Evolutionary conservation across 768 basidiomycete genomes (phyloP).

Genomic region (Dioszegia aurantiaca): DNA sequence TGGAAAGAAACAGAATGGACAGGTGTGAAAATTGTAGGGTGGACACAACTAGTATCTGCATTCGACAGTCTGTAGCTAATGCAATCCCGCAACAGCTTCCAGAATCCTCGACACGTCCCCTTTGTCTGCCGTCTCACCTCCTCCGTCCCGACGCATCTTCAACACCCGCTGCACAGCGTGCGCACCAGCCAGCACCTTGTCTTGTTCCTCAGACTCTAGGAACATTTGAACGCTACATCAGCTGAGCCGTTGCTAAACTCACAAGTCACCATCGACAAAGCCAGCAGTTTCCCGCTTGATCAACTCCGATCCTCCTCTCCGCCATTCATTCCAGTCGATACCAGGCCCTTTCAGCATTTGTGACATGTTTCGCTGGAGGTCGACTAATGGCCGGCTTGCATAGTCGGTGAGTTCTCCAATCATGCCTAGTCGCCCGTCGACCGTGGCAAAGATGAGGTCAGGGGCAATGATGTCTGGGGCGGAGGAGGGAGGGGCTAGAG

Average conservation of each 20-base stretch:
- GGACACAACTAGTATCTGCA: not conserved
- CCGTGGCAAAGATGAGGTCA: conserved; percentile 44
- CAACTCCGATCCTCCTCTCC: conserved; percentile 32
- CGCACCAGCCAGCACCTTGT: conserved; percentile 31
- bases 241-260: conserved; percentile 19
- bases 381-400: conserved; percentile 36
- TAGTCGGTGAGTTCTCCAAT: conserved; percentile 43
- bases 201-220: conserved; percentile 31
- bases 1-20: conserved; percentile 21
- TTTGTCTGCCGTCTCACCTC: conserved; percentile 17
- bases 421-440: conserved; percentile 44
- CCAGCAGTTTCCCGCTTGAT: conserved; percentile 39
- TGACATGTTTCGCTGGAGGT: conserved; percentile 49
- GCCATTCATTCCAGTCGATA: conserved; percentile 19
- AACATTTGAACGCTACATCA: conserved; percentile 44
- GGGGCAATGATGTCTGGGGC: conserved; percentile 32
- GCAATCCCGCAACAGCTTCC: conserved; percentile 37
- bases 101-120: conserved; percentile 39
- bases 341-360: conserved; percentile 35
- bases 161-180: conserved; percentile 29
- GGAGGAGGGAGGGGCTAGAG: conserved; percentile 38
- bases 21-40: conserved; percentile 1
- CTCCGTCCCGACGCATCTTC: conserved; percentile 12
- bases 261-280: conserved; percentile 52
- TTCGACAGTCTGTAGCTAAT: conserved; percentile 21